Base-by-base conservation (phyloP, 1,284 basidiomycete species). In the Ustilago sp. region DNA sequence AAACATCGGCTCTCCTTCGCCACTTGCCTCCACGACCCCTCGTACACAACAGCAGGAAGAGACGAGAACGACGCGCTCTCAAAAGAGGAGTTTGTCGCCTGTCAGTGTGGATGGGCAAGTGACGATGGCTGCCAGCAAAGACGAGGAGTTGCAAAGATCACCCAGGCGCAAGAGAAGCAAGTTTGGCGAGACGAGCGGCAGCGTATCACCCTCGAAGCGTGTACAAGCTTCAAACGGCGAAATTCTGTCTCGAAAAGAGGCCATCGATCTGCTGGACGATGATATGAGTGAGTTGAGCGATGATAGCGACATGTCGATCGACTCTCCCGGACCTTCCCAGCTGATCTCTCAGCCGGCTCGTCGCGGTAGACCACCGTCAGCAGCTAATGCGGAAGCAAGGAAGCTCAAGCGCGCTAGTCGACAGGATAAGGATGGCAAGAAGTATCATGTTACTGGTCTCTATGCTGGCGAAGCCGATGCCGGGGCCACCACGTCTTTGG, bases 381-480 rank as follows among this genome's bases (percentile, higher is more conserved):
- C 61, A 23, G 50, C 35, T 34, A 51, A 56, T 48, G 39, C 52
- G 3, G 59, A 56, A n/a, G 32, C 57, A 9, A 70, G 57, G 28
- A 70, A 59, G 43, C n/a, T 67, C 41, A 70, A 60, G 32, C 68
- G 68, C 13, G 68, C 62, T 8, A 71, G 53, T 55, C 59, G 47
- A 35, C 68, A 61, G 52, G 64, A 71, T 50, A 75, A 75, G 23
- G 64, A 67, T 15, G 68, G 68, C 45, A 76, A 76, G 28, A 38
- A 55, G 17, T 76, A 68, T 41, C 65, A 71, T 39, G 47, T 52
- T 38, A 56, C 53, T 39, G 74, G 74, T n/a, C 52, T 76, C 31
- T 76, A 76, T 17, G 74, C 74, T 15, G 73, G 73, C 32, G 73
- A 75, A 56, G 64, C 64, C 17, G 68, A 75, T n/a, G 73, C 73